Percentiles rank a stretch among this genome's conserved stretches.
phyloP scores from a whole-genome alignment of 2,329 filamentous ascomycete species.

The Diaporthe velutina region DNA sequence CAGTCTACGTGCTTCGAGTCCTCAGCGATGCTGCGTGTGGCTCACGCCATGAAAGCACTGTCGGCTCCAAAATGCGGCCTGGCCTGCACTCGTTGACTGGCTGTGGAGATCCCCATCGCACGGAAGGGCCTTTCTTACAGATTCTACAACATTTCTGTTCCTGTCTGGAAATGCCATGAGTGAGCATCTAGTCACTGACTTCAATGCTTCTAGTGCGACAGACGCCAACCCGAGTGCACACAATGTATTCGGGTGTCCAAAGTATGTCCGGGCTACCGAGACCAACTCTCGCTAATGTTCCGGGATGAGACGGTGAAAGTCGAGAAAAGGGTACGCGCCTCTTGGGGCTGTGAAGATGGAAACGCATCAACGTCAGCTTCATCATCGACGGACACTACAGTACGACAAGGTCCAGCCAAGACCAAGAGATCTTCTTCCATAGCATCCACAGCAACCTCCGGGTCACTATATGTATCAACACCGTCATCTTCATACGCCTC shows the following conservation, averaged over 20 bases:
- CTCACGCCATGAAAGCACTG: background rate
- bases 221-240: slow-evolving; percentile 70
- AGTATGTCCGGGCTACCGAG: slow-evolving; percentile 73
- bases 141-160: too few species aligned
- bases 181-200: slow-evolving; percentile 27
- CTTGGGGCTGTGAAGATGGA: slow-evolving; percentile 55
- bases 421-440: slow-evolving; percentile 33
- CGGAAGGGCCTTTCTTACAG: background rate
- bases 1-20: background rate
- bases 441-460: slow-evolving; percentile 39
- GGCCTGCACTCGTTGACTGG: background rate
- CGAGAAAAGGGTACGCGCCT: slow-evolving; percentile 68
- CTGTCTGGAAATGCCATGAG: background rate
- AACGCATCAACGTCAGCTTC: slow-evolving; percentile 43
- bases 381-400: slow-evolving; percentile 37
- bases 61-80: background rate
- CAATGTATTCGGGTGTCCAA: slow-evolving; percentile 72
- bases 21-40: background rate
- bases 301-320: slow-evolving; percentile 75
- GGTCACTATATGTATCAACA: slow-evolving; percentile 23
- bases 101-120: background rate
- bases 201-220: slow-evolving; percentile 65
- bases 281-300: slow-evolving; percentile 75
- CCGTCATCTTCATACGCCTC: slow-evolving; percentile 35
- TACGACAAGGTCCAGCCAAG: background rate